Evolutionary conservation across 768 basidiomycete genomes (phyloP).

Genomic region (Lactarius hengduanensis): DNA sequence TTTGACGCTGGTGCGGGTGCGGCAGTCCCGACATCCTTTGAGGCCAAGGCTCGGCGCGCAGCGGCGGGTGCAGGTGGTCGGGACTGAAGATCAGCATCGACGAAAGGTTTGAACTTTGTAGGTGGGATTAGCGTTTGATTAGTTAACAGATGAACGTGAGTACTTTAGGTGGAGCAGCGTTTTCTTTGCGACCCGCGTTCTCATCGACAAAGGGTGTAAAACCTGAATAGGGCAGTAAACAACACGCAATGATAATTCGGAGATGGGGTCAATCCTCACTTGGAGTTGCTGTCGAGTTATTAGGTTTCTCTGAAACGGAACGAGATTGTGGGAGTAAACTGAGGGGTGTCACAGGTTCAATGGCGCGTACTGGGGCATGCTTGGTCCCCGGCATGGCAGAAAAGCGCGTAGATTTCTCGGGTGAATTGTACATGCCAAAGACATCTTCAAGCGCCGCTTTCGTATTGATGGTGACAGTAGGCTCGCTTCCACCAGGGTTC

Average conservation of each 20-base stretch:
- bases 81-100: constrained; percentile 49
- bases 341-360: constrained; percentile 52
- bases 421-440: constrained; percentile 94
- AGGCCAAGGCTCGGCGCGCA: constrained; percentile 46
- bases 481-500: constrained; percentile 55
- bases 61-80: constrained; percentile 41
- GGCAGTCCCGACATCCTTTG: constrained; percentile 47
- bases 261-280: constrained; percentile 32
- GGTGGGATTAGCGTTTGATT: neutral
- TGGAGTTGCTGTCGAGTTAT: constrained; percentile 37
- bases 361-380: constrained; percentile 65
- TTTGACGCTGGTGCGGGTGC: constrained; percentile 24
- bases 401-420: constrained; percentile 66
- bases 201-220: constrained; percentile 75
- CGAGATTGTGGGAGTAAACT: constrained; percentile 28
- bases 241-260: neutral
- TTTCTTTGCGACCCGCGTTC: constrained; percentile 45
- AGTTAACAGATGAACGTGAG: neutral
- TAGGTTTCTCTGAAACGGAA: constrained; percentile 33
- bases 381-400: constrained; percentile 57
- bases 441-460: constrained; percentile 93
- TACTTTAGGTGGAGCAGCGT: constrained; percentile 36
- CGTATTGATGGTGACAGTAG: constrained; percentile 95
- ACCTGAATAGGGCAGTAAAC: constrained; percentile 35
- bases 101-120: constrained; percentile 63